A percentile compares a stretch with the other conserved stretches of the same genome.
These are phyloP conservation scores for Pseudocercospora musae DNA, from an alignment of 2,329 filamentous ascomycete species.

Conservation along the genomic window DNA sequence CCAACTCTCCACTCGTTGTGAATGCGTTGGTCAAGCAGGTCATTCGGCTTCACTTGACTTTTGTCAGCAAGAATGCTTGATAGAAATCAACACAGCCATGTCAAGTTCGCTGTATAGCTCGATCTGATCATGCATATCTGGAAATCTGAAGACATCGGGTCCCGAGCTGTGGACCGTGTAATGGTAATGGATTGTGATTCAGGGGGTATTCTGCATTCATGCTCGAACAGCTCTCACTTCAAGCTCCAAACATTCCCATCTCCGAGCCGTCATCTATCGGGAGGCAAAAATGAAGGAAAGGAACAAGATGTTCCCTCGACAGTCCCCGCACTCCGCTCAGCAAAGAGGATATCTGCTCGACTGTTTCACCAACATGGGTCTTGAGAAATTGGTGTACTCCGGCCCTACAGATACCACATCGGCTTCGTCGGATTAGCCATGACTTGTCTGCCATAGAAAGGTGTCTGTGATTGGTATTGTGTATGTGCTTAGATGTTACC, in stretches of 20 bases:
- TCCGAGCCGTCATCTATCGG: not conserved
- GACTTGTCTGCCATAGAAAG: not conserved
- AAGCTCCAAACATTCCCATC: not conserved
- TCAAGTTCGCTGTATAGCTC: too few species aligned
- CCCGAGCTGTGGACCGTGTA: not conserved
- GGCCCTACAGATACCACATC: not conserved
- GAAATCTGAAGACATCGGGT: too few species aligned
- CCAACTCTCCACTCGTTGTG: not conserved
- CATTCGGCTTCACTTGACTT: too few species aligned
- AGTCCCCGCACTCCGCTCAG: not conserved
- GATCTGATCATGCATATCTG: too few species aligned
- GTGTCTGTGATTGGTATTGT: constrained; percentile 2
- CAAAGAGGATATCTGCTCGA: not conserved
- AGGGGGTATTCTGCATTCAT: constrained; percentile 1
- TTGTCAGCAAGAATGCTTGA: too few species aligned
- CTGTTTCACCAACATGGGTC: not conserved
- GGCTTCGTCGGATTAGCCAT: constrained; percentile 1
- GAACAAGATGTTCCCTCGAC: not conserved
- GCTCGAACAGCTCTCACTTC: not conserved
- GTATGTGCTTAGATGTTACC: constrained; percentile 71
- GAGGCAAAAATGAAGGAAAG: not conserved
- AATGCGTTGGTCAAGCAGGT: not conserved
- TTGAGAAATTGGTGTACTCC: constrained; percentile 2
- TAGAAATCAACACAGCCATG: too few species aligned
- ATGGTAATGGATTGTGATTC: not conserved